A percentile compares a stretch with the other conserved stretches of the same genome.
phyloP scores from a whole-genome alignment of 78 protist species.

The Dictyostelium citrinum region DNA sequence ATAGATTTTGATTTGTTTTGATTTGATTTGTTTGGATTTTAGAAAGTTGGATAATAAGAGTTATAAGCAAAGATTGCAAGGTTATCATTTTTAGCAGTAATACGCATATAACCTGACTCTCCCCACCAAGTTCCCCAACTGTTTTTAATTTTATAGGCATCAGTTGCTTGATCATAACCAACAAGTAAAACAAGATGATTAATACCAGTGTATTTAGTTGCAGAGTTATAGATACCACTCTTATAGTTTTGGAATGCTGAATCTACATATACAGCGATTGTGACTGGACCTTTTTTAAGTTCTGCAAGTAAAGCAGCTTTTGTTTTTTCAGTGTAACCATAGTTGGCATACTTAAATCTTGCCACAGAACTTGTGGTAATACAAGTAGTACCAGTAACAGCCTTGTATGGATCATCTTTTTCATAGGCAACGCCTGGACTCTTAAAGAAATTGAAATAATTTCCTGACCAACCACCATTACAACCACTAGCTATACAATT shows the following conservation, averaged over 20 bases:
- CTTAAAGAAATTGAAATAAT: not conserved
- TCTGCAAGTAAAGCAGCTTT: slow-evolving; percentile 28
- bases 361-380: not conserved
- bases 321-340: not conserved
- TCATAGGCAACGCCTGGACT: slow-evolving; percentile 39
- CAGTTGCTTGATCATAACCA: slow-evolving; percentile 25
- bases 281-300: slow-evolving; percentile 36
- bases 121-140: slow-evolving; percentile 56
- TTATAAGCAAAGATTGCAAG: not conserved
- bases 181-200: slow-evolving; percentile 15
- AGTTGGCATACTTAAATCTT: not conserved
- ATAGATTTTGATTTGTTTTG: not conserved
- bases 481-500: slow-evolving; percentile 40
- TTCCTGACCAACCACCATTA: slow-evolving; percentile 67
- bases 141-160: slow-evolving; percentile 20
- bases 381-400: not conserved
- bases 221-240: slow-evolving; percentile 12
- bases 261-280: slow-evolving; percentile 8
- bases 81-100: slow-evolving; percentile 36
- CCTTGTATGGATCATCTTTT: slow-evolving; percentile 42
- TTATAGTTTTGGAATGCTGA: slow-evolving; percentile 42
- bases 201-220: slow-evolving; percentile 15
- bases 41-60: slow-evolving; percentile 17
- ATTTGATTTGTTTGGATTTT: not conserved
- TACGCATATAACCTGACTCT: not conserved